Conservation (phyloP, 306 rosid species). For the Leucaena leucocephala region DNA sequence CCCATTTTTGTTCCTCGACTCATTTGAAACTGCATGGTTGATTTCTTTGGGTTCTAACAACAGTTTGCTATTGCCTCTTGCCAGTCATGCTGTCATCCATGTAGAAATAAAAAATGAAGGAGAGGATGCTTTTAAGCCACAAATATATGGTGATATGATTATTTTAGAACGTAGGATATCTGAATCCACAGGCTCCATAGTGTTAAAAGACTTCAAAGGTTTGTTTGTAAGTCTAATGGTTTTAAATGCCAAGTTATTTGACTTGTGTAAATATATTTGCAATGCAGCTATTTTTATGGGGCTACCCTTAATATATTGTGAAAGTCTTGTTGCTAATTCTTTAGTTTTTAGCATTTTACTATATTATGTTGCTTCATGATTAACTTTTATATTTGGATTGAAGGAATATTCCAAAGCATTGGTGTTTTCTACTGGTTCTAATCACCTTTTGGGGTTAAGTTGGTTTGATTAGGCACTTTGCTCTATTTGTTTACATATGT, state of each 20-base stretch:
- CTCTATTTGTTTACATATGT: neutral
- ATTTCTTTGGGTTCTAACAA: neutral
- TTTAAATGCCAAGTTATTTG: neutral
- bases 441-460: neutral
- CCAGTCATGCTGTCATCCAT: constrained; percentile 72
- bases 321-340: neutral
- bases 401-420: neutral
- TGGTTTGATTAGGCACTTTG: neutral
- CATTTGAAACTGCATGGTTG: neutral
- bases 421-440: neutral
- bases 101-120: constrained; percentile 84
- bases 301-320: constrained; percentile 8
- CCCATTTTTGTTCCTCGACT: neutral
- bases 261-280: neutral
- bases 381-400: neutral
- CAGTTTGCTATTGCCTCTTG: constrained; percentile 32
- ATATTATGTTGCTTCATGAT: neutral
- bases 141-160: constrained; percentile 66
- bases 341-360: neutral
- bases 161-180: constrained; percentile 76
- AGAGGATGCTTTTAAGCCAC: constrained; percentile 89
- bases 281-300: constrained; percentile 12
- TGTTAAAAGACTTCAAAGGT: constrained; percentile 82
- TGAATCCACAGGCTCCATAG: constrained; percentile 56
- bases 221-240: constrained; percentile 9